phyloP scores from a whole-genome alignment of 1,139 yeast species.

The Kodamaea sp. region DNA sequence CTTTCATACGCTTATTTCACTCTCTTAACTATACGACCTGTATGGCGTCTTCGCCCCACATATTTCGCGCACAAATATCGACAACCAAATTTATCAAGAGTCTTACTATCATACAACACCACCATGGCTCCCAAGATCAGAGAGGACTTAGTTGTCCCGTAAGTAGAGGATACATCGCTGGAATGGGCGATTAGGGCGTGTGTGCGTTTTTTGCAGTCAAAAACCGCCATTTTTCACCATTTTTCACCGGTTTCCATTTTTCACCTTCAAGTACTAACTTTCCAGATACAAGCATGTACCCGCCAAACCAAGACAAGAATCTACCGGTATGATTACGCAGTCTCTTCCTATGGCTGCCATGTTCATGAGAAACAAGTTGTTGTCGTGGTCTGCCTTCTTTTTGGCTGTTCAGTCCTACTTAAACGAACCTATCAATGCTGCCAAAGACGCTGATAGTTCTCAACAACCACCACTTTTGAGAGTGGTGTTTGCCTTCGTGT shows the following conservation, averaged over 20 bases:
- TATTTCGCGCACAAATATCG: too few relatives aligned
- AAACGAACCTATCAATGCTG: constrained; percentile 45
- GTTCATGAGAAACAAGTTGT: constrained; percentile 54
- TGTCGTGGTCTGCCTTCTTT: constrained; percentile 60
- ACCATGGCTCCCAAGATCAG: constrained; percentile 34
- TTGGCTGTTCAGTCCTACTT: constrained; percentile 52
- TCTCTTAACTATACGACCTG: too few relatives aligned
- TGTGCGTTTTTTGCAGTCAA: not conserved
- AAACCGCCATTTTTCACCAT: not conserved
- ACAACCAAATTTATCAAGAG: too few relatives aligned
- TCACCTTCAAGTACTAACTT: constrained; percentile 7
- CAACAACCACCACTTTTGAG: constrained; percentile 48
- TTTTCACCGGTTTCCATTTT: not conserved
- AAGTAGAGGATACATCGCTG: constrained; percentile 16
- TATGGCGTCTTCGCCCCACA: too few relatives aligned
- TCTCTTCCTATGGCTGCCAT: constrained; percentile 72
- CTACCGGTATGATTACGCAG: constrained; percentile 51
- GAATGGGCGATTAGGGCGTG: not conserved
- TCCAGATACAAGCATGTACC: constrained; percentile 50
- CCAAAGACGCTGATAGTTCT: constrained; percentile 22
- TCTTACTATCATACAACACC: not conserved
- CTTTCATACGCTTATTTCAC: too few relatives aligned
- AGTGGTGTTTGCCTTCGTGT: constrained; percentile 46
- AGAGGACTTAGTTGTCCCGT: constrained; percentile 43
- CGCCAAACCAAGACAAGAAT: constrained; percentile 49